phyloP scores from a whole-genome alignment of 1,139 yeast genomes.

The Kodamaea alishanica region DNA sequence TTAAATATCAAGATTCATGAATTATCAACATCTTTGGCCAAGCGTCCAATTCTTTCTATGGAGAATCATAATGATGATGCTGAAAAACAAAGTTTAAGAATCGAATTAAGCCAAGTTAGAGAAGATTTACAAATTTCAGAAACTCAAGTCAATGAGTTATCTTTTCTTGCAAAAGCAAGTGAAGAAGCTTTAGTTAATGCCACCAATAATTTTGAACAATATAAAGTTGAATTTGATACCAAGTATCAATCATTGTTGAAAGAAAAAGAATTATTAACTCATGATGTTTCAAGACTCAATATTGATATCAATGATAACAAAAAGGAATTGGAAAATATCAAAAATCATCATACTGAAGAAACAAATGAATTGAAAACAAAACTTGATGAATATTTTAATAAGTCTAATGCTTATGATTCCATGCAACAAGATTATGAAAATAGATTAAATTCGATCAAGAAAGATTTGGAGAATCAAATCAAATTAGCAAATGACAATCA shows the following conservation, averaged over 20 bases:
- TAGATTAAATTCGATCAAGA: constrained; percentile 26
- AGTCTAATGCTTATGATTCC: constrained; percentile 35
- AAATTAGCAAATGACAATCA: constrained; percentile 48
- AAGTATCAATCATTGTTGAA: constrained; percentile 19
- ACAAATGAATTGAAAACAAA: constrained; percentile 23
- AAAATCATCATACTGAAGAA: constrained; percentile 16
- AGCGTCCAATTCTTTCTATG: constrained; percentile 6
- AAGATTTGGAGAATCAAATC: constrained; percentile 52
- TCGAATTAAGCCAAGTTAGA: constrained; percentile 34
- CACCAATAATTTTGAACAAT: constrained; percentile 36
- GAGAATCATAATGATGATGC: constrained; percentile 6
- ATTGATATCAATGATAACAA: constrained; percentile 14
- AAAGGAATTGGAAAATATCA: constrained; percentile 16
- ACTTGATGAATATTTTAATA: constrained; percentile 19
- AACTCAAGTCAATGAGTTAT: constrained; percentile 36
- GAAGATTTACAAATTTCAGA: constrained; percentile 39
- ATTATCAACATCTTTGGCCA: constrained; percentile 11
- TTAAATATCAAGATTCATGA: constrained; percentile 25
- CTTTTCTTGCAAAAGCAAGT: constrained; percentile 39
- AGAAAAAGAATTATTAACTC: constrained; percentile 23
- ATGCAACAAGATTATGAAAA: constrained; percentile 33
- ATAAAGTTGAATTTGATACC: constrained; percentile 24
- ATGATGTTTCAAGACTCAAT: constrained; percentile 19
- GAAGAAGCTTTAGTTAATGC: constrained; percentile 41
- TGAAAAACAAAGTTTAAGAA: constrained; percentile 11